Percentiles rank a stretch among this genome's conserved stretches.
Evolutionary conservation across 2,329 filamentous ascomycete genomes (phyloP).

Genomic region (Aspergillus tamarii): DNA sequence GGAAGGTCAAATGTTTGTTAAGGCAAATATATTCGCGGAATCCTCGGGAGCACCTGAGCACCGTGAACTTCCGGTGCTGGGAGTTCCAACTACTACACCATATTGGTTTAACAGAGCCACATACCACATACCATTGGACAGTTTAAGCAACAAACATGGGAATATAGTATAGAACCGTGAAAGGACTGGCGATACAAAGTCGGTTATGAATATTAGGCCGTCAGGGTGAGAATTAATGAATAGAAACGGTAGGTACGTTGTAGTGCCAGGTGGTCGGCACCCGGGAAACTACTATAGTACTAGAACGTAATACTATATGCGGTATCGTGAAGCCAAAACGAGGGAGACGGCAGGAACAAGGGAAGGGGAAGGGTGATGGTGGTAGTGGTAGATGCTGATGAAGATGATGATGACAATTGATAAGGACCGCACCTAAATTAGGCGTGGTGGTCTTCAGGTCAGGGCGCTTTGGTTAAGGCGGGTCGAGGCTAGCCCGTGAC

Average conservation of each 20-base stretch:
- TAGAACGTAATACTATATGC: not conserved
- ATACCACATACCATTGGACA: constrained; percentile 24
- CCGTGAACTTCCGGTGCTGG: not conserved
- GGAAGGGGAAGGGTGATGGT: not conserved
- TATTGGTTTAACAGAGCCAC: not conserved
- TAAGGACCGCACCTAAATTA: not conserved
- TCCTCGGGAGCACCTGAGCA: constrained; percentile 8
- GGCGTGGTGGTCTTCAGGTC: constrained; percentile 3
- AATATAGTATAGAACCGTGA: not conserved
- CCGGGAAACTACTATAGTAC: too few relatives aligned
- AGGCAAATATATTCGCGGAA: constrained; percentile 13
- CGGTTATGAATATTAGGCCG: not conserved
- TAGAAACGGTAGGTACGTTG: not conserved
- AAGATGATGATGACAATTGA: constrained; percentile 1
- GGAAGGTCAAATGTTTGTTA: constrained; percentile 7
- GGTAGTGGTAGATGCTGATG: not conserved
- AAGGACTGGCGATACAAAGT: not conserved
- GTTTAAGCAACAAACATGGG: constrained; percentile 6
- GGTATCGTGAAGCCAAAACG: not conserved
- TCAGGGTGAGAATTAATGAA: not conserved
- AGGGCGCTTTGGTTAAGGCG: constrained; percentile 8
- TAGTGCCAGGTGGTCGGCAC: not conserved
- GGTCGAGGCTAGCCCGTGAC: constrained; percentile 8
- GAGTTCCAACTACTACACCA: not conserved
- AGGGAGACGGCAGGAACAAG: not conserved